Evolutionary conservation across 768 basidiomycete species (phyloP).

Genomic region (Neoboletus subvelutipes): DNA sequence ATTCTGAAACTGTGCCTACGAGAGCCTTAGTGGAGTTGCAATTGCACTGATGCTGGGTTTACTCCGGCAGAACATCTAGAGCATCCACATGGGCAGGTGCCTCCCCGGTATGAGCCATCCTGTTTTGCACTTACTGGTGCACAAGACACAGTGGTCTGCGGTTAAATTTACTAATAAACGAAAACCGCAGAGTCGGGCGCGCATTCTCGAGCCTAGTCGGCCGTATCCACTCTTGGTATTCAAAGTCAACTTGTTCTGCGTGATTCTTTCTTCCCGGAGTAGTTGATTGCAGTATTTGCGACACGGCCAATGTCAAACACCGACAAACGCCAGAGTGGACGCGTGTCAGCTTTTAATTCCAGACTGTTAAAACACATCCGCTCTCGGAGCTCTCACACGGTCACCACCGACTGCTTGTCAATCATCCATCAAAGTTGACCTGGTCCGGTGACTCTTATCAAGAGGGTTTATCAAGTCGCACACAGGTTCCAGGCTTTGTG

Average conservation of each 20-base stretch:
- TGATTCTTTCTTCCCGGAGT: not conserved
- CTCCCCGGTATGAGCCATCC: not conserved
- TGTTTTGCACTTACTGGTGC: not conserved
- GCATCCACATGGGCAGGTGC: not conserved
- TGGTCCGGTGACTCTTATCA: not conserved
- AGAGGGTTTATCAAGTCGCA: not conserved
- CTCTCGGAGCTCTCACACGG: too few relatives aligned
- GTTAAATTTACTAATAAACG: not conserved
- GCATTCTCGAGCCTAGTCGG: not conserved
- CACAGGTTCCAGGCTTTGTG: not conserved
- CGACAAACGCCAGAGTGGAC: not conserved
- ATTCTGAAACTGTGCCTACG: not conserved
- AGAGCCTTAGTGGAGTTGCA: not conserved
- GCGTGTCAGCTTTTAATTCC: not conserved
- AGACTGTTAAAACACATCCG: too few relatives aligned
- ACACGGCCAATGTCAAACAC: not conserved
- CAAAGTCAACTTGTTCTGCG: not conserved
- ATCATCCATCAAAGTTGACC: not conserved
- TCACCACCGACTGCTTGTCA: not conserved
- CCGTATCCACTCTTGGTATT: not conserved
- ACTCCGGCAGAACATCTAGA: not conserved
- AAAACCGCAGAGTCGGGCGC: not conserved
- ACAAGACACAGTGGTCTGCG: not conserved
- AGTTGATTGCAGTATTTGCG: not conserved
- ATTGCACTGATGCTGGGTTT: not conserved